Percentiles rank a stretch among this genome's conserved stretches.
phyloP scores from a whole-genome alignment of 805 yeast species.

The Starmerella sirachaensis region DNA sequence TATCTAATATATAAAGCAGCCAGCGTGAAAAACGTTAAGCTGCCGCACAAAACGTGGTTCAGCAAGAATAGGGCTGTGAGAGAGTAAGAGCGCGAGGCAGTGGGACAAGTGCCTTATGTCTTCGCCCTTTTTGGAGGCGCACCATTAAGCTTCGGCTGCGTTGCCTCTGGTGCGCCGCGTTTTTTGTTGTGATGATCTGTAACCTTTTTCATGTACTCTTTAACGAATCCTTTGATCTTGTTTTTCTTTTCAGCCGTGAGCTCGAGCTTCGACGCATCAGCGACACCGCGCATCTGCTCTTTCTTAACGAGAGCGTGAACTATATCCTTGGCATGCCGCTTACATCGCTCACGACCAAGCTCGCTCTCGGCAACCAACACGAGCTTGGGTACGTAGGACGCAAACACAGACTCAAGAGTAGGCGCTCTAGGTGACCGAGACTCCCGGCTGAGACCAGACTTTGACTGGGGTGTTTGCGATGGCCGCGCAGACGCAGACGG shows the following conservation, averaged over 20 bases:
- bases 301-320: conserved; percentile 55
- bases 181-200: conserved; percentile 12
- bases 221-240: conserved; percentile 56
- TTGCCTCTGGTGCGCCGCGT: background rate
- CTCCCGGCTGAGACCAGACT: background rate
- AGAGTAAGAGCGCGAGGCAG: no score
- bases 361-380: conserved; percentile 53
- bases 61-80: no score
- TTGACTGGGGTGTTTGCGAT: background rate
- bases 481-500: background rate
- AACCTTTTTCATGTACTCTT: conserved; percentile 25
- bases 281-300: conserved; percentile 33
- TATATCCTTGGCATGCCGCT: conserved; percentile 69
- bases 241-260: conserved; percentile 51
- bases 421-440: no score
- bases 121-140: background rate
- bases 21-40: no score
- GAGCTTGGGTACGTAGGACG: conserved; percentile 66
- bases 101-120: no score
- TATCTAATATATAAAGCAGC: no score
- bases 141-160: no score
- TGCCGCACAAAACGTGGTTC: no score
- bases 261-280: conserved; percentile 33
- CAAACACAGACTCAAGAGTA: conserved; percentile 34
- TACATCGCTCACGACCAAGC: conserved; percentile 60